Evolutionary conservation across 208 protist genomes (phyloP).

Genomic region (Leishmania tarentolae): DNA sequence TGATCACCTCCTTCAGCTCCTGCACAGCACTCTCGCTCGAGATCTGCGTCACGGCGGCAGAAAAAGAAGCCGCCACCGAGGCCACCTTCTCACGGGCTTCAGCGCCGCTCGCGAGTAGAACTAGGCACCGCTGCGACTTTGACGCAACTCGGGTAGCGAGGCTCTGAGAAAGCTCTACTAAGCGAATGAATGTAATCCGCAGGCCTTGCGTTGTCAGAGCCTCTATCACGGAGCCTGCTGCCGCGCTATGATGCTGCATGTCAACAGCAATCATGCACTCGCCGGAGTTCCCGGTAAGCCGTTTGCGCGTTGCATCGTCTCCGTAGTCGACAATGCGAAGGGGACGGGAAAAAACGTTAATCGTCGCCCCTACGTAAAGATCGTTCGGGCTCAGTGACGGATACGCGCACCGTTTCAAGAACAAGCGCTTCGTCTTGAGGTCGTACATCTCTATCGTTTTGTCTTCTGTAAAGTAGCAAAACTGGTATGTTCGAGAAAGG

Average conservation of each 20-base stretch:
- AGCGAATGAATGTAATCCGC: constrained; percentile 69
- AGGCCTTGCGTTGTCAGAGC: constrained; percentile 56
- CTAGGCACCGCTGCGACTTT: constrained; percentile 48
- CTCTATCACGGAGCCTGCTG: constrained; percentile 55
- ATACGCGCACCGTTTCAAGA: constrained; percentile 93
- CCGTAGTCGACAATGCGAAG: constrained; percentile 93
- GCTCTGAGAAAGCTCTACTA: constrained; percentile 65
- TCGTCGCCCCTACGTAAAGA: constrained; percentile 91
- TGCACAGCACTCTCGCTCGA: constrained; percentile 39
- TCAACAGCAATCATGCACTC: constrained; percentile 74
- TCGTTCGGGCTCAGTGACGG: constrained; percentile 77
- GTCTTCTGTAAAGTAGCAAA: constrained; percentile 91
- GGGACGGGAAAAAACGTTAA: constrained; percentile 93
- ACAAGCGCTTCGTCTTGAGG: constrained; percentile 89
- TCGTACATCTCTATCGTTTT: constrained; percentile 96
- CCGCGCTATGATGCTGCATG: constrained; percentile 29
- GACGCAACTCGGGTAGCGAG: constrained; percentile 36
- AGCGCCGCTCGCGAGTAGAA: constrained; percentile 61
- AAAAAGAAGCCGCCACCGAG: constrained; percentile 32
- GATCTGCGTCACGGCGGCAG: constrained; percentile 44
- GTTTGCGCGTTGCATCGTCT: constrained; percentile 83
- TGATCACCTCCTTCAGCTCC: constrained; percentile 34
- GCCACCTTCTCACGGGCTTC: constrained; percentile 59
- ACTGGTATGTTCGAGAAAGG: constrained; percentile 85
- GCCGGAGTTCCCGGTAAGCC: constrained; percentile 58